phyloP scores from a whole-genome alignment of 78 protist species.

The Dictyostelium purpureum region DNA sequence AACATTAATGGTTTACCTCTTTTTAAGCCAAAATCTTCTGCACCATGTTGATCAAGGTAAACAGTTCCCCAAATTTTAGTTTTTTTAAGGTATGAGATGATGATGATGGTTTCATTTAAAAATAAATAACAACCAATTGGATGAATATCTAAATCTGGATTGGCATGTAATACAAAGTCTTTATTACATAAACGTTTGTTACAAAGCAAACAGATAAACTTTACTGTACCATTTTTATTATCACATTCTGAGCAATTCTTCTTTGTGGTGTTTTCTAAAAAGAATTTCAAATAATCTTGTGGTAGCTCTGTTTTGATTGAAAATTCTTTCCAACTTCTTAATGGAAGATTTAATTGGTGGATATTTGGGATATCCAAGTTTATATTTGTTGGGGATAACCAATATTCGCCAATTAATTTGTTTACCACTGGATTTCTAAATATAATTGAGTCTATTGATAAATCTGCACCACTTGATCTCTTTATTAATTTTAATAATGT shows the following conservation, averaged over 20 bases:
- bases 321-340: not conserved
- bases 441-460: not conserved
- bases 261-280: not conserved
- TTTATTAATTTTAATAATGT: not conserved
- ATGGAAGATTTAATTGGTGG: not conserved
- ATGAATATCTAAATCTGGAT: not conserved
- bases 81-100: not conserved
- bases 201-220: conserved; percentile 7
- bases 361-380: not conserved
- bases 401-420: not conserved
- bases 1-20: conserved; percentile 38
- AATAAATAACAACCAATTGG: not conserved
- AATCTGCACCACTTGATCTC: not conserved
- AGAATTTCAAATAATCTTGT: conserved; percentile 1
- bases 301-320: not conserved
- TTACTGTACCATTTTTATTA: not conserved
- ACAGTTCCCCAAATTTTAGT: not conserved
- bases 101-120: not conserved
- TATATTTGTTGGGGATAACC: not conserved
- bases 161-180: not conserved
- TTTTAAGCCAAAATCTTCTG: conserved; percentile 7
- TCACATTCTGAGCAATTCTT: conserved; percentile 9
- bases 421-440: not conserved
- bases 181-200: not conserved
- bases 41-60: conserved; percentile 48